Conservation (phyloP, 2,329 filamentous ascomycete genomes). For the Exophiala mesophila region DNA sequence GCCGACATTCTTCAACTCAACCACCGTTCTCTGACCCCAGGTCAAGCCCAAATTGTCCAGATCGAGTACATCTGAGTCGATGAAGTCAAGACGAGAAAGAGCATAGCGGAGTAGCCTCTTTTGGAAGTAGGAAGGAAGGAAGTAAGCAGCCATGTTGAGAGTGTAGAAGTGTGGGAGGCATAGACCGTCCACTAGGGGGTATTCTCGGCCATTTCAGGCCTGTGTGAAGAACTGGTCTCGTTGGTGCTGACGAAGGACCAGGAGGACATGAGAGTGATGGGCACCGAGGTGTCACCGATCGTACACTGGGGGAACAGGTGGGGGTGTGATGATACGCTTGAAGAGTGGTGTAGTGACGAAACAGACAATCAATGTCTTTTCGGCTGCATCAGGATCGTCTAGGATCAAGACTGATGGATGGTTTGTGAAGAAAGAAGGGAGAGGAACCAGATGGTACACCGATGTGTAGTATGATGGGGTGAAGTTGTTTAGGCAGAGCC, state of each 20-base stretch:
- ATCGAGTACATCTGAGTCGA: slow-evolving; percentile 83
- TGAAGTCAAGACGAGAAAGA: slow-evolving; percentile 73
- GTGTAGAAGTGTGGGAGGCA: slow-evolving; percentile 7
- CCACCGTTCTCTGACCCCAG: slow-evolving; percentile 72
- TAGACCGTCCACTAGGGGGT: slow-evolving; percentile 3
- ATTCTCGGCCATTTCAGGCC: slow-evolving; percentile 8
- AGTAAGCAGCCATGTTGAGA: slow-evolving; percentile 58
- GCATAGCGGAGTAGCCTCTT: slow-evolving; percentile 86
- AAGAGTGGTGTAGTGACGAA: no score
- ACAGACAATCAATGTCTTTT: neutral
- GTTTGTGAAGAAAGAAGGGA: no score
- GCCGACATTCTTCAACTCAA: slow-evolving; percentile 83
- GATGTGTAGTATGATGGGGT: no score
- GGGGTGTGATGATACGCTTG: no score
- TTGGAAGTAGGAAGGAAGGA: slow-evolving; percentile 73
- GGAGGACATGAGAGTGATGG: neutral
- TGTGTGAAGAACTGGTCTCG: neutral
- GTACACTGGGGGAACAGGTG: neutral
- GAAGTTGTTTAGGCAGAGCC: neutral
- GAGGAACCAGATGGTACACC: neutral
- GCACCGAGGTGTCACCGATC: neutral
- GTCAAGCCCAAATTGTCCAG: slow-evolving; percentile 80
- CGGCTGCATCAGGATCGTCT: neutral
- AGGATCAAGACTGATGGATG: no score
- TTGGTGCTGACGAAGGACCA: neutral